These are phyloP conservation scores for Lasiodiplodia gonubiensis DNA, from an alignment of 2,329 filamentous ascomycete genomes.

Conservation along the genomic window DNA sequence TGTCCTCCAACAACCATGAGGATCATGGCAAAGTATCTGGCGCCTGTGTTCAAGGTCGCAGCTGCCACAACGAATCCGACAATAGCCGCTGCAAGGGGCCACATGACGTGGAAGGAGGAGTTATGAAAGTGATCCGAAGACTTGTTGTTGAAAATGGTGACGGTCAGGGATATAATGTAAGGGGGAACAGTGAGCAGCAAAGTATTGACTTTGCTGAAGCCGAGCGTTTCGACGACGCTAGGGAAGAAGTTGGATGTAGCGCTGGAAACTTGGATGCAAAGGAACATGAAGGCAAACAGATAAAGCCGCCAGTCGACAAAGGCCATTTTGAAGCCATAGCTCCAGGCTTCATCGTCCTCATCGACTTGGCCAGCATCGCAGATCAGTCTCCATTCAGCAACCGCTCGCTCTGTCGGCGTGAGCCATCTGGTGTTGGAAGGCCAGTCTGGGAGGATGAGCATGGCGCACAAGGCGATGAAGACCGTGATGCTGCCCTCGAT, in stretches of 20 bases:
- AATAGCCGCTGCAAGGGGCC: constrained; percentile 36
- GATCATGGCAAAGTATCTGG: constrained; percentile 41
- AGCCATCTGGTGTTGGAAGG: constrained; percentile 25
- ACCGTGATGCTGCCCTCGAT: not conserved
- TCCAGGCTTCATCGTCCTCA: not conserved
- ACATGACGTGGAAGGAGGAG: constrained; percentile 35
- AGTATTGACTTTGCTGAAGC: constrained; percentile 44
- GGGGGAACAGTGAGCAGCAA: constrained; percentile 37
- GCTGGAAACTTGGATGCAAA: constrained; percentile 34
- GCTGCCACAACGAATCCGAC: constrained; percentile 41
- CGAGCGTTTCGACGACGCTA: constrained; percentile 44
- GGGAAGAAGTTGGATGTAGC: constrained; percentile 42
- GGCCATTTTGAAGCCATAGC: constrained; percentile 1
- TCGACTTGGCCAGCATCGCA: not conserved
- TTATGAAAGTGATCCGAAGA: constrained; percentile 42
- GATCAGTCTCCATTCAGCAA: constrained; percentile 1
- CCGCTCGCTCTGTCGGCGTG: constrained; percentile 1
- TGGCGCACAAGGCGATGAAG: not conserved
- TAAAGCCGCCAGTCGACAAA: not conserved
- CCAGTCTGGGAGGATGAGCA: constrained; percentile 28
- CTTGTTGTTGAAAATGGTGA: constrained; percentile 34
- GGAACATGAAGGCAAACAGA: constrained; percentile 28
- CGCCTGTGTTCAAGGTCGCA: constrained; percentile 36
- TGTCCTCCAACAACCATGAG: constrained; percentile 41
- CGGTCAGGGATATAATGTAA: constrained; percentile 22